These are phyloP conservation scores for Podospora pseudocomata DNA, from an alignment of 495 filamentous ascomycete genomes.

Conservation along the genomic window DNA sequence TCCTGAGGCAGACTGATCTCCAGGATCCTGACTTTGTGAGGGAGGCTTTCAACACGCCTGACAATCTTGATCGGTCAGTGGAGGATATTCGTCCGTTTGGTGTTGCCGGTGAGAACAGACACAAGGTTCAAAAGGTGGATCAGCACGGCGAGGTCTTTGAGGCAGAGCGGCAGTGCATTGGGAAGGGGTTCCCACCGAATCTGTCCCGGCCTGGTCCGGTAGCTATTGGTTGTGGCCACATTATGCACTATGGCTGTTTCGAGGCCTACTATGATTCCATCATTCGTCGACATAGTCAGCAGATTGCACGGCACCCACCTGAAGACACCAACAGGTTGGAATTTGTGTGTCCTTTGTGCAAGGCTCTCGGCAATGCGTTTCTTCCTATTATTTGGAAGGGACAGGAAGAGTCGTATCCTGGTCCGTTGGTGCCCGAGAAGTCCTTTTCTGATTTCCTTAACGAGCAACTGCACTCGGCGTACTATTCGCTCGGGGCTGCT, in stretches of 20 bases:
- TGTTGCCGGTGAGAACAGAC: constrained; percentile 79
- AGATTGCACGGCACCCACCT: constrained; percentile 90
- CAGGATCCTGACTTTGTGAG: constrained; percentile 77
- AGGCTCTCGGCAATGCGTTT: constrained; percentile 93
- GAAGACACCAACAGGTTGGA: constrained; percentile 73
- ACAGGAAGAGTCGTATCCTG: constrained; percentile 76
- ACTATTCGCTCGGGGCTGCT: constrained; percentile 38
- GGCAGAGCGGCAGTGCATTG: constrained; percentile 74
- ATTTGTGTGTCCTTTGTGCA: constrained; percentile 97
- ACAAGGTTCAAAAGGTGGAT: constrained; percentile 68
- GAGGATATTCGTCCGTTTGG: constrained; percentile 83
- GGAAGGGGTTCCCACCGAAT: constrained; percentile 76
- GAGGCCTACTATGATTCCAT: constrained; percentile 84
- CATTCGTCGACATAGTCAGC: constrained; percentile 74
- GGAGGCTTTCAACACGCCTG: constrained; percentile 73
- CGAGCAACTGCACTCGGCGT: constrained; percentile 36
- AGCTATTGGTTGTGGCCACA: constrained; percentile 88
- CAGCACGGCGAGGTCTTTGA: constrained; percentile 65
- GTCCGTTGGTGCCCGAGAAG: constrained; percentile 53
- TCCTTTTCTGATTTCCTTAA: constrained; percentile 65
- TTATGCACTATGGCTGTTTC: constrained; percentile 98
- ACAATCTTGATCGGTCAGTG: constrained; percentile 77
- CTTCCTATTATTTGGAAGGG: constrained; percentile 93
- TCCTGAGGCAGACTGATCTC: constrained; percentile 81
- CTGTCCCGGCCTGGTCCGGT: constrained; percentile 72